phyloP scores from a whole-genome alignment of 2,329 filamentous ascomycete genomes.

The Penicillium sp. region DNA sequence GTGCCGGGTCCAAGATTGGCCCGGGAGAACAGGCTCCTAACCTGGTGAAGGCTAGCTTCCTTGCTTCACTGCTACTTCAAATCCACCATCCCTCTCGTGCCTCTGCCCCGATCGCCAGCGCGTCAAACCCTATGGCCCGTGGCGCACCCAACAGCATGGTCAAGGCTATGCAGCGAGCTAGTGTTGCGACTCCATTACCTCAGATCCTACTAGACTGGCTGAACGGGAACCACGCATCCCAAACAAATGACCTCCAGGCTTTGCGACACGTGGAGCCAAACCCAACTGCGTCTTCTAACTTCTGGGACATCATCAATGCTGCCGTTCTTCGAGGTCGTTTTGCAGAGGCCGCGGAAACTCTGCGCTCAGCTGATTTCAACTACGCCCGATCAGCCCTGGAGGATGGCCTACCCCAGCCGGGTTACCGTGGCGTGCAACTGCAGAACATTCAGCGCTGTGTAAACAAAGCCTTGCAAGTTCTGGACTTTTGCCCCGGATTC shows the following conservation, averaged over 20 bases:
- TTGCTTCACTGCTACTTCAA: conserved; percentile 75
- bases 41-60: conserved; percentile 73
- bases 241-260: conserved; percentile 65
- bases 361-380: conserved; percentile 76
- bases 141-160: conserved; percentile 31
- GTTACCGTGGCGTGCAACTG: conserved; percentile 75
- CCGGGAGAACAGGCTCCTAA: conserved; percentile 62
- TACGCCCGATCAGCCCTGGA: conserved; percentile 66
- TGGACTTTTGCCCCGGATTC: conserved; percentile 72
- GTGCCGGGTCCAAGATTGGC: conserved; percentile 62
- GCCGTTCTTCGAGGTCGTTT: conserved; percentile 76
- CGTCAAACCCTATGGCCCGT: conserved; percentile 24
- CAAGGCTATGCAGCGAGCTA: conserved; percentile 26
- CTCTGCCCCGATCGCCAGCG: conserved; percentile 19
- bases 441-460: conserved; percentile 74
- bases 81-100: conserved; percentile 70
- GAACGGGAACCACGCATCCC: conserved; percentile 71
- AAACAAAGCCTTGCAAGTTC: conserved; percentile 65
- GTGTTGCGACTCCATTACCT: conserved; percentile 58
- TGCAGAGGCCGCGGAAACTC: conserved; percentile 62
- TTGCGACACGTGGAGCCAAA: conserved; percentile 67
- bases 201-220: conserved; percentile 83
- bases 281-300: conserved; percentile 73
- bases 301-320: conserved; percentile 82
- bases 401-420: conserved; percentile 63